Base-by-base conservation (phyloP, 352 stramenopile genomes). In the Phytophthora rubi region DNA sequence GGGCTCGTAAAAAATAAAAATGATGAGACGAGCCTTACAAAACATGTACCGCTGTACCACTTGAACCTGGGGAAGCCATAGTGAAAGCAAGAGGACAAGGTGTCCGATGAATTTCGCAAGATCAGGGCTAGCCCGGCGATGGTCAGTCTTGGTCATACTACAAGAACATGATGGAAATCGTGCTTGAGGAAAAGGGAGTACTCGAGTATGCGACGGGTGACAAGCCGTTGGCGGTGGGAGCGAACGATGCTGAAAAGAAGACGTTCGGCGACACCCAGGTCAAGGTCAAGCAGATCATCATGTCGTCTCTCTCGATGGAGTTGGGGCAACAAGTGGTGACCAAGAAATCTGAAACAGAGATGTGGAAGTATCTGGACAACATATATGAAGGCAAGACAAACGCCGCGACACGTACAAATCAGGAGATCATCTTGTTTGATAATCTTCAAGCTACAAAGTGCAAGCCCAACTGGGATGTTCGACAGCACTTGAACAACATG, bases 391-490 rank as follows among this genome's bases (percentile, higher is more conserved):
- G 62, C 7, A 69, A 58, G 33, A 49, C 53, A 1, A 69, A 69
- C 15, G 42, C 53, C 2, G 44, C 44, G 2, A 63, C 53, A 4
- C 39, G 62, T 16, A 62, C 61, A 12, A 68, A 68, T 39, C 60
- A 68, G 45, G 44, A 69, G 12, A 63, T 62, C 21, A 62, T 62
- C 3, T 12, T 69, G 8, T 69, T 58, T 37, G 54, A 69, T 44
- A 62, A 62, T 53, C 32, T 69, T 4, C 62, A 69, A 10, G 23
- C 53, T 18, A 33, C 42, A 1, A 62, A 28, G 16, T 68, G 62
- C 32, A 69, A 69, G 21, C 44, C 62, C 1, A 57, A 56, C 26
- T 69, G 44, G 44, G 44, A 62, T 35, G 53, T 58, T 21, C 30
- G 4, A 6, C 62, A 63, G 26, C 62, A 69, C 21, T 30, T 62